phyloP scores from a whole-genome alignment of 768 basidiomycete genomes.

The Russula brevipes region DNA sequence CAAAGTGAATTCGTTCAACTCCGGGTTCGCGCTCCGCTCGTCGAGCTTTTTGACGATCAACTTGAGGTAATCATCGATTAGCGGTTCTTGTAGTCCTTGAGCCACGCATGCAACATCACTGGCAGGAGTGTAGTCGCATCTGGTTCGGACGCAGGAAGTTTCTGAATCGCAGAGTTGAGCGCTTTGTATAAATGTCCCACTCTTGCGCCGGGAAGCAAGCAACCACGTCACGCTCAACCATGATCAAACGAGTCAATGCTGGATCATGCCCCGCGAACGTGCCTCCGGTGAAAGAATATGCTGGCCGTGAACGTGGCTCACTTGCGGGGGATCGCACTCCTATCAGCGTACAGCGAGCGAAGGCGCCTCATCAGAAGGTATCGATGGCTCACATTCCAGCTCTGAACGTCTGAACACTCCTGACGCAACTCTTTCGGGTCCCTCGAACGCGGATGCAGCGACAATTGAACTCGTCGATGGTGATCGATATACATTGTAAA shows the following conservation, averaged over 20 bases:
- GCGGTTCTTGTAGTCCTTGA: constrained; percentile 87
- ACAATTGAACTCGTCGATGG: too few species aligned
- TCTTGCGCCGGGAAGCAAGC: constrained; percentile 81
- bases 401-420: too few species aligned
- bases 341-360: too few species aligned
- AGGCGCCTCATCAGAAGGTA: too few species aligned
- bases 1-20: constrained; percentile 75
- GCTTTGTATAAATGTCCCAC: constrained; percentile 88
- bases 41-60: constrained; percentile 93
- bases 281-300: too few species aligned
- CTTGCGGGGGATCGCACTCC: too few species aligned
- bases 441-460: too few species aligned
- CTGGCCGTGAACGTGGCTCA: too few species aligned
- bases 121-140: constrained; percentile 90
- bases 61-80: constrained; percentile 94
- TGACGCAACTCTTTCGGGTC: too few species aligned
- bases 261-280: too few species aligned
- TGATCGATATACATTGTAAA: too few species aligned
- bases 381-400: too few species aligned
- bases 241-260: constrained; percentile 37
- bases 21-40: constrained; percentile 93
- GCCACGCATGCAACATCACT: constrained; percentile 83
- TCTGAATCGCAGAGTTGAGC: constrained; percentile 67
- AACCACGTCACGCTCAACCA: constrained; percentile 40
- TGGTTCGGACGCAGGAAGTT: constrained; percentile 63